Evolutionary conservation across 768 basidiomycete species (phyloP).

Genomic region (Phlebiopsis flavidoalba): DNA sequence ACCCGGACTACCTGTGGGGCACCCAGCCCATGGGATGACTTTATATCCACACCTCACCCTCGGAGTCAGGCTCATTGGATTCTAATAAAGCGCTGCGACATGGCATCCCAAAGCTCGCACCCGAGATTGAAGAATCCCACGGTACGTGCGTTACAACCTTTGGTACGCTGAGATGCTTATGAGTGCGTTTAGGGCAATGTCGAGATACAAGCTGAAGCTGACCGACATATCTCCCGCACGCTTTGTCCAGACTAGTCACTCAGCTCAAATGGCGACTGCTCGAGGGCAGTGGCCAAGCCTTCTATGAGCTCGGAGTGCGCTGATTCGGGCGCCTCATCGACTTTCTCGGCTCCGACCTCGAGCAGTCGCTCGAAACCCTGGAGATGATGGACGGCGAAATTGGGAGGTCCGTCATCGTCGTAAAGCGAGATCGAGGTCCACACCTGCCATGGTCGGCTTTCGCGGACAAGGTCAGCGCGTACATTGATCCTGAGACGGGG

Average conservation of each 20-base stretch:
- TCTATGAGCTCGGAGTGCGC: slow-evolving; percentile 63
- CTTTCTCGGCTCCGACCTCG: slow-evolving; percentile 66
- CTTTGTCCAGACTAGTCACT: slow-evolving; percentile 80
- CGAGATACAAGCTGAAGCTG: slow-evolving; percentile 92
- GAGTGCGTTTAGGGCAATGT: slow-evolving; percentile 60
- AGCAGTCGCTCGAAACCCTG: slow-evolving; percentile 78
- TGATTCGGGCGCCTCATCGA: slow-evolving; percentile 89
- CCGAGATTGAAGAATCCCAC: slow-evolving; percentile 76
- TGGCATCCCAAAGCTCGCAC: slow-evolving; percentile 59
- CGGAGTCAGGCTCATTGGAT: slow-evolving; percentile 25
- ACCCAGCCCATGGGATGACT: slow-evolving; percentile 78
- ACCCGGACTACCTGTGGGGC: slow-evolving; percentile 76
- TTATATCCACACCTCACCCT: slow-evolving; percentile 56
- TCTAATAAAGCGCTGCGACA: slow-evolving; percentile 22
- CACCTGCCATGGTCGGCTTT: slow-evolving; percentile 34
- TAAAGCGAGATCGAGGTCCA: slow-evolving; percentile 83
- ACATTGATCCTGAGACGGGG: slow-evolving; percentile 28
- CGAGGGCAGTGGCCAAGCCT: slow-evolving; percentile 50
- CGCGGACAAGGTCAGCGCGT: slow-evolving; percentile 31
- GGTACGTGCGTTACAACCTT: slow-evolving; percentile 24
- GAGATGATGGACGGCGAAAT: slow-evolving; percentile 94
- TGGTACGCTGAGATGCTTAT: background rate
- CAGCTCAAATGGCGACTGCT: slow-evolving; percentile 90
- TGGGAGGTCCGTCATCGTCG: slow-evolving; percentile 86
- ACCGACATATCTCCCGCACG: slow-evolving; percentile 71